phyloP scores from a whole-genome alignment of 148 eudicot species.

The Rhododendron williamsianum region DNA sequence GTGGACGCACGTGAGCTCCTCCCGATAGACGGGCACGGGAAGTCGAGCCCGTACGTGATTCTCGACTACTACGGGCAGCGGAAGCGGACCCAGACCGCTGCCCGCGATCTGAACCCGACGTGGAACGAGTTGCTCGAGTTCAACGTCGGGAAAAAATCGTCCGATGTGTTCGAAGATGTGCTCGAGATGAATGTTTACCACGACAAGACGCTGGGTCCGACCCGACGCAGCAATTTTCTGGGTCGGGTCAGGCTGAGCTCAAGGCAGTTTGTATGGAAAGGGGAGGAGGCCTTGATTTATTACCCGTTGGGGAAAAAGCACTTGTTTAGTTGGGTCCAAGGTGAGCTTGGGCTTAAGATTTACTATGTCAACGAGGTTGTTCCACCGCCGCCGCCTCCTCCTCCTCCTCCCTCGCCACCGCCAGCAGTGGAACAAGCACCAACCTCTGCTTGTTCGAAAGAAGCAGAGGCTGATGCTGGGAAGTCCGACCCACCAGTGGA shows the following conservation, averaged over 20 bases:
- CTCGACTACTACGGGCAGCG: conserved; percentile 78
- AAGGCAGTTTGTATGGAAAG: conserved; percentile 60
- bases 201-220: conserved; percentile 65
- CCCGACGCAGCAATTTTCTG: conserved; percentile 59
- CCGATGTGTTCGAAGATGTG: conserved; percentile 57
- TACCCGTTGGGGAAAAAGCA: conserved; percentile 65
- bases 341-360: conserved; percentile 79
- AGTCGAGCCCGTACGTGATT: conserved; percentile 74
- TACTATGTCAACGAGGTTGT: conserved; percentile 50
- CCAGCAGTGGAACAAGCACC: conserved; percentile 5
- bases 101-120: conserved; percentile 54
- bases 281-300: conserved; percentile 87
- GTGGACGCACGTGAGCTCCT: conserved; percentile 63
- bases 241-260: conserved; percentile 61
- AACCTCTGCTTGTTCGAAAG: background rate
- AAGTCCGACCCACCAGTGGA: conserved; percentile 18
- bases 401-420: conserved; percentile 18
- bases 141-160: conserved; percentile 47
- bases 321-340: conserved; percentile 63
- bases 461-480: background rate
- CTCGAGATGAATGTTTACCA: conserved; percentile 74
- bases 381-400: conserved; percentile 15
- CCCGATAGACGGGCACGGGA: conserved; percentile 90
- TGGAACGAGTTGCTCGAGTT: conserved; percentile 82
- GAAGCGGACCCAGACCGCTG: conserved; percentile 47